phyloP scores from a whole-genome alignment of 2,329 filamentous ascomycete genomes.

The Plectosphaerella plurivora region DNA sequence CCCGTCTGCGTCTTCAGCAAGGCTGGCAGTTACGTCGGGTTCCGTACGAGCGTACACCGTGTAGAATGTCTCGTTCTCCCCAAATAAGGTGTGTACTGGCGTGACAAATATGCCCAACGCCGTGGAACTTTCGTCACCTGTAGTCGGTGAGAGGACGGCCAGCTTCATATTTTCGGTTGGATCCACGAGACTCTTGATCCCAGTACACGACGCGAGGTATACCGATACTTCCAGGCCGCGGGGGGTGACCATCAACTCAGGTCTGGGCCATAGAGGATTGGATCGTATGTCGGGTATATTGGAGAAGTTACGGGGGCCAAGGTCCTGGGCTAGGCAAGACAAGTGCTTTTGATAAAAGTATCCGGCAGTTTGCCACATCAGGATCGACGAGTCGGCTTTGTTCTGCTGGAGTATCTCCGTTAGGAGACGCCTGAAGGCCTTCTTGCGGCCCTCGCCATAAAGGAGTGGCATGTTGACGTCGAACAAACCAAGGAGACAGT shows the following conservation, averaged over 20 bases:
- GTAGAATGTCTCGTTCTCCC: not conserved
- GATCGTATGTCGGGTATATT: not conserved
- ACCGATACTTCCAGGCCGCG: not conserved
- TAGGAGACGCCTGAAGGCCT: not conserved
- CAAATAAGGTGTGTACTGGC: not conserved
- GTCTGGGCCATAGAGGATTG: not conserved
- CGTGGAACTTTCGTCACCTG: not conserved
- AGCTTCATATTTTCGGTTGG: not conserved
- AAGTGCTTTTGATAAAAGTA: not conserved
- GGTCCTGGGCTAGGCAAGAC: not conserved
- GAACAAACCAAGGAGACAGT: conserved; percentile 4
- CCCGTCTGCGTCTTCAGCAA: no score
- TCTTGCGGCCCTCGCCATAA: conserved; percentile 7
- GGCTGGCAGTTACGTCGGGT: not conserved
- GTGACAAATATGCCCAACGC: not conserved
- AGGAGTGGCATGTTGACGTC: conserved; percentile 6
- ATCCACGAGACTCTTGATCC: not conserved
- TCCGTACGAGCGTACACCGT: not conserved
- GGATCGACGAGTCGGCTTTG: not conserved
- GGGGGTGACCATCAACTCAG: not conserved
- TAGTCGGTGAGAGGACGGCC: not conserved
- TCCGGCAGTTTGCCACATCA: not conserved
- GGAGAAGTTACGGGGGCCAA: not conserved
- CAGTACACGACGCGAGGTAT: not conserved
- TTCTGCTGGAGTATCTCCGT: not conserved